Base-by-base conservation (phyloP, 306 rosid species). In the Biancaea sappan region DNA sequence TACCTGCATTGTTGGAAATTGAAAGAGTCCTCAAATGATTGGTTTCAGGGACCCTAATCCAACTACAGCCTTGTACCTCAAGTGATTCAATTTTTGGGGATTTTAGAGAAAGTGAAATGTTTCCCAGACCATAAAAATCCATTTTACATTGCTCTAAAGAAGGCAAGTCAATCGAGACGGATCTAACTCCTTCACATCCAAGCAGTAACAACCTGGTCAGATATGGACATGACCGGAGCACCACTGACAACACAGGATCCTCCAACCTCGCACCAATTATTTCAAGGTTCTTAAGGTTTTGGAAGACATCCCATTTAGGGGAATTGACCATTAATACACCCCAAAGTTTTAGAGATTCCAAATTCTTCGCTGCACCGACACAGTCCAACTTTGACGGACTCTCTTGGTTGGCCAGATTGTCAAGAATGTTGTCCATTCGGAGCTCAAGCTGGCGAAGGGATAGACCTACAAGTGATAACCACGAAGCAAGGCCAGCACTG, bases 51-150 rank as follows among this genome's bases (percentile, higher is more conserved):
- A 89, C 99, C 73, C 88, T 84, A 74, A 95, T 92, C 98, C 92
- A 90, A 63, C 97, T 90, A 86, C 97, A 95, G 21, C 99, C 99
- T 86, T 92, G 99, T 71, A 95, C 89, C 84, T 95, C 96, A 72
- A 95, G 98, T 62, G 87, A 80, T 75, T 87, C 84, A 31, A 95
- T 82, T 67, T 78, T 88, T 0, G 98, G 92, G 72, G 89, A 86
- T 47, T 53, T 87, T 65, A 95, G 77, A 14, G 83, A 60, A 64
- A 95, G 89, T 2, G 88, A 83, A 78, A 89, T 86, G 84, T 95
- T 82, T 2, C 97, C 98, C 65, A 77, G 14, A 24, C 99, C 99
- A 47, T 92, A 88, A 66, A 95, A 95, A 60, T 95, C 98, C 52
- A 95, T 84, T 86, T 92, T 95, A 54, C 99, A 95, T 67, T 85